These are phyloP conservation scores for Tolypocladium cylindrosporum DNA, from an alignment of 2,329 filamentous ascomycete genomes.

Conservation along the genomic window DNA sequence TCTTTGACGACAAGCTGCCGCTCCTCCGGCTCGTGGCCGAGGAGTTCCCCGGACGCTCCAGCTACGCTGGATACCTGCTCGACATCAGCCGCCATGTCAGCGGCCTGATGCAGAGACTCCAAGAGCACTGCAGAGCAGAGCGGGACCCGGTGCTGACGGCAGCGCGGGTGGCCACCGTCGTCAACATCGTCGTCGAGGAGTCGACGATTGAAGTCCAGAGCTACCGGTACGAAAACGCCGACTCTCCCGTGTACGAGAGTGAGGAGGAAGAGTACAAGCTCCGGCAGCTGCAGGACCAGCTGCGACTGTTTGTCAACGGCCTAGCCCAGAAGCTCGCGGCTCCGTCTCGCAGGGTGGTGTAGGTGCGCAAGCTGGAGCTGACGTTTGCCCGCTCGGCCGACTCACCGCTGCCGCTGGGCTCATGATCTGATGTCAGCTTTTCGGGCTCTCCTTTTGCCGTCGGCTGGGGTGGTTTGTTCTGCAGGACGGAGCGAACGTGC, in stretches of 20 bases:
- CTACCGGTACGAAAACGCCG: not conserved
- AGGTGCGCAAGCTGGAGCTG: not conserved
- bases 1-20: not conserved
- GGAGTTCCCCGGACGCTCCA: not conserved
- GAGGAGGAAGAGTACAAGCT: not conserved
- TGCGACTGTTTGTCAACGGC: not conserved
- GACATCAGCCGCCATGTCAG: not conserved
- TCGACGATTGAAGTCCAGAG: not conserved
- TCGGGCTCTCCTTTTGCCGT: not conserved
- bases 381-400: not conserved
- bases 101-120: not conserved
- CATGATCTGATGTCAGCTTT: not conserved
- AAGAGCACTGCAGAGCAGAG: not conserved
- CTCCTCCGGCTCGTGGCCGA: not conserved
- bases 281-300: not conserved
- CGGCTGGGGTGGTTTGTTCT: not conserved
- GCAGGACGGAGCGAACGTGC: not conserved
- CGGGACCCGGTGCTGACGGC: not conserved
- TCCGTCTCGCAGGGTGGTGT: not conserved
- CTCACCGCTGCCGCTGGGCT: not conserved
- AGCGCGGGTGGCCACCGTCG: not conserved
- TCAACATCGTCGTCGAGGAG: not conserved
- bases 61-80: not conserved
- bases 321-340: not conserved
- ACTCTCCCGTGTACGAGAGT: not conserved